Evolutionary conservation across 1,139 yeast genomes (phyloP), one percentile per base, ranked within the genome.

Genomic region (Hyphopichia burtonii): DNA sequence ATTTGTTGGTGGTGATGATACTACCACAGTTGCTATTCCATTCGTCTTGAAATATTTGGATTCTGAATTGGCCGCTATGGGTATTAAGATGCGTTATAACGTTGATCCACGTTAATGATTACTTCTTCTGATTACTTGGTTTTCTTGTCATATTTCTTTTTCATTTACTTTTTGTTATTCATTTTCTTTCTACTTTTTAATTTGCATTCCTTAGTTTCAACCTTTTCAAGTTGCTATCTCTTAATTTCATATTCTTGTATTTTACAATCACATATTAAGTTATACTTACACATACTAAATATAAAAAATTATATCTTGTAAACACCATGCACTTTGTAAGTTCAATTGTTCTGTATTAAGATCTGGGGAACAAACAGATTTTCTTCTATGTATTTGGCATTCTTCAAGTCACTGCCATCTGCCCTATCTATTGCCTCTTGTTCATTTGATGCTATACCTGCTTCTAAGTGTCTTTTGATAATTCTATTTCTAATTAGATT

Each of bases 41-140:
- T 93, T 90, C 63, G 99, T 94, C 33, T 80, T 94, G 75, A 86
- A 91, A 63, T 94, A 93, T 63, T 76, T 94, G 63, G 97, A 93
- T 58, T 88, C 96, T 27, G 99, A 94, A 66, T 77, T 94, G 55
- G 83, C 96, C 14, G 99, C 99, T 17, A 94, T 94, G 99, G 99
- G 99, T 68, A 91, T 94, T 54, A 84, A 86, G 65, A 78, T 93
- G 86, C 82, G 85, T 51, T 89, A 87, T 68, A 86, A 87, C 56
- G 93, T 89, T 42, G 81, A 76, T 45, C 89, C 89, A 42, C 71
- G 70, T 56, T 77, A 43, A 42, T 31, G 17, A 16, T 4, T 20
- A 20, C 17, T 33, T 20, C 17, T 33, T 33, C 20, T 10, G n/a
- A n/a, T 4, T 17, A 7, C 22, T 9, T 44, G 33, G 38, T 41